Conservation (phyloP, 208 protist genomes). For the Crithidia thermophila region DNA sequence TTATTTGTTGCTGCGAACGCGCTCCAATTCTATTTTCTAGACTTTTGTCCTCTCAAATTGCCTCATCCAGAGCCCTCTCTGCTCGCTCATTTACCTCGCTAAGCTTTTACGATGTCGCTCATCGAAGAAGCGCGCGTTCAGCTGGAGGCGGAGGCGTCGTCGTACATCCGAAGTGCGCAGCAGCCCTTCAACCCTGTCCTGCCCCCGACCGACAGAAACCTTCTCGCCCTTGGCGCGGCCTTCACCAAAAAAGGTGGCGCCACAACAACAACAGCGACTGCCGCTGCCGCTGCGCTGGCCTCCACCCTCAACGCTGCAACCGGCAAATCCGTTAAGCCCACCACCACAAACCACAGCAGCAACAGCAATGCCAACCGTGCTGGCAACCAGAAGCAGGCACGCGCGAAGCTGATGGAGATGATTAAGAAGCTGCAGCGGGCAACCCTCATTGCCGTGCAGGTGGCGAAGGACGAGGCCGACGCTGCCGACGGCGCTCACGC, state of each 20-base stretch:
- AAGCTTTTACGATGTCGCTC: constrained; percentile 27
- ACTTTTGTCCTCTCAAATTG: too few species aligned
- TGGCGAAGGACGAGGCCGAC: constrained; percentile 4
- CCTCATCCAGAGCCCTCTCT: too few species aligned
- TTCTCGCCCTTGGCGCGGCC: background rate
- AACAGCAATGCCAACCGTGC: background rate
- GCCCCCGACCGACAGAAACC: constrained; percentile 3
- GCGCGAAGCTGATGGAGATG: constrained; percentile 10
- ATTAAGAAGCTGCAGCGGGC: constrained; percentile 30
- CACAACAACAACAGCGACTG: background rate
- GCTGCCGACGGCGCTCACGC: background rate
- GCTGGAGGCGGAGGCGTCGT: constrained; percentile 22
- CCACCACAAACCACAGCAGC: too few species aligned
- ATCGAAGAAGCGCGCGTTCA: constrained; percentile 30
- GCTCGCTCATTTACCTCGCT: too few species aligned
- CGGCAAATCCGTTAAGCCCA: too few species aligned
- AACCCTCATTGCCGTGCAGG: constrained; percentile 12
- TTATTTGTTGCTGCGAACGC: too few species aligned
- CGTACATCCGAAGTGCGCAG: constrained; percentile 16
- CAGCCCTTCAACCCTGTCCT: constrained; percentile 32
- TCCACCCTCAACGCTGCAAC: too few species aligned
- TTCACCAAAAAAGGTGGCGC: background rate
- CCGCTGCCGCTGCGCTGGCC: too few species aligned
- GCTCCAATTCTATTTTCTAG: too few species aligned
- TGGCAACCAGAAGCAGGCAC: constrained; percentile 17